Percentiles rank a stretch among this genome's conserved stretches.
These are phyloP conservation scores for Epichloe sp. DNA, from an alignment of 2,329 filamentous ascomycete genomes.

Conservation along the genomic window DNA sequence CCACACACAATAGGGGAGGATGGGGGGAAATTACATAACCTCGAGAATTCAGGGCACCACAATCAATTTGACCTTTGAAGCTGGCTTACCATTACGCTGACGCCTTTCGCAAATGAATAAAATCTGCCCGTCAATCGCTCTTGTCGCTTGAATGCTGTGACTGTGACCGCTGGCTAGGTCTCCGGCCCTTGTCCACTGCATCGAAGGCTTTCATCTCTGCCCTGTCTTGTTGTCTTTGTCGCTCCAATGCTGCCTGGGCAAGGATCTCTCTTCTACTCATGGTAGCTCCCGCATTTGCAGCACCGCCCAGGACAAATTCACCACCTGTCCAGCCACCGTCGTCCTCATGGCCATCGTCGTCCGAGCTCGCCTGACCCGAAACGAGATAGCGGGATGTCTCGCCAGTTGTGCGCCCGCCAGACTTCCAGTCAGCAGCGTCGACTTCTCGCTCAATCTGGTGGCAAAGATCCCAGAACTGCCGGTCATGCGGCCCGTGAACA, in stretches of 20 bases:
- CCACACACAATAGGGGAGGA: conserved; percentile 65
- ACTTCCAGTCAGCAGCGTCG: conserved; percentile 63
- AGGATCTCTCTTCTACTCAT: conserved; percentile 61
- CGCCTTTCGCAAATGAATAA: too few species aligned
- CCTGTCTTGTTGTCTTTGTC: conserved; percentile 20
- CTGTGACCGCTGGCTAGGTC: conserved; percentile 15
- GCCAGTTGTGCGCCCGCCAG: conserved; percentile 53
- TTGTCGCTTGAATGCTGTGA: conserved; percentile 13
- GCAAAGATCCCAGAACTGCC: conserved; percentile 80
- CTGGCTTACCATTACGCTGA: too few species aligned
- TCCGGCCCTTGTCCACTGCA: conserved; percentile 16
- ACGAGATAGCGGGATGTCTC: conserved; percentile 48
- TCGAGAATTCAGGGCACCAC: too few species aligned
- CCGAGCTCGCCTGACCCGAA: conserved; percentile 32
- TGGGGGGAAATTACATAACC: conserved; percentile 5
- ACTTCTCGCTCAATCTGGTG: conserved; percentile 82
- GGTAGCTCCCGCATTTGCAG: conserved; percentile 28
- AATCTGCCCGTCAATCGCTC: conserved; percentile 8
- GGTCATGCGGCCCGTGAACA: conserved; percentile 71
- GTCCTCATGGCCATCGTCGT: conserved; percentile 46
- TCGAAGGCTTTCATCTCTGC: conserved; percentile 20
- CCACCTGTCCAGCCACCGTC: conserved; percentile 69
- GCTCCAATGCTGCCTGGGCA: conserved; percentile 35
- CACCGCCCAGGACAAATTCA: conserved; percentile 58
- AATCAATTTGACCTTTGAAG: too few species aligned